A percentile compares a stretch with the other conserved stretches of the same genome.
Evolutionary conservation across 306 rosid genomes (phyloP).

Genomic region (Cucumis sativus): DNA sequence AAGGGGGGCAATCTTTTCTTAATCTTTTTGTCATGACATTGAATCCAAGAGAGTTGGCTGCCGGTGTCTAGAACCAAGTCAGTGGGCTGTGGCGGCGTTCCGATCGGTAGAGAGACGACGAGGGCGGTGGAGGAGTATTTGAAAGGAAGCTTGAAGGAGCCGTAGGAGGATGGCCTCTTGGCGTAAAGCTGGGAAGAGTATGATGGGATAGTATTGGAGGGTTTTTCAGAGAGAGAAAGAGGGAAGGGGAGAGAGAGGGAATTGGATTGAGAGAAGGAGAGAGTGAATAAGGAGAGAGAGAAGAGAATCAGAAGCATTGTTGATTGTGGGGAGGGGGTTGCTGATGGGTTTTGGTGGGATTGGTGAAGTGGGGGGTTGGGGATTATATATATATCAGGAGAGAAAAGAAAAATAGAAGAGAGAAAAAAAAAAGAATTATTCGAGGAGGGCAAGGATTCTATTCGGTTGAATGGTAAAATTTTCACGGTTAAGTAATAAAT

Average conservation of each 20-base stretch:
- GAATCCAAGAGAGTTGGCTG: slow-evolving; percentile 84
- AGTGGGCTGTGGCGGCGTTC: slow-evolving; percentile 76
- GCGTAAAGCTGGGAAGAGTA: not conserved
- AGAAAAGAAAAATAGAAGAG: too few species aligned
- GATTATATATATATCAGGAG: not conserved
- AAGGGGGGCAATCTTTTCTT: not conserved
- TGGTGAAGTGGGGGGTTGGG: not conserved
- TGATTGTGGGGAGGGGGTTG: not conserved
- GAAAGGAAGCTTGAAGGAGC: slow-evolving; percentile 35
- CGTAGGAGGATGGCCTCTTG: slow-evolving; percentile 12
- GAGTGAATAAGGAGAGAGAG: slow-evolving; percentile 31
- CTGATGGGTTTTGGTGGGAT: not conserved
- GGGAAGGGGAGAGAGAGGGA: not conserved
- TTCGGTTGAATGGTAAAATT: not conserved
- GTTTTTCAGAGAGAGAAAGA: not conserved
- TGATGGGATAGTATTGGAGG: not conserved
- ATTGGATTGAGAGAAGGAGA: not conserved
- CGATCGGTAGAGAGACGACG: slow-evolving; percentile 58
- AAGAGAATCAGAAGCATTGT: slow-evolving; percentile 29
- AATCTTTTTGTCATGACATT: slow-evolving; percentile 23
- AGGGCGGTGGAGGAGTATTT: slow-evolving; percentile 60
- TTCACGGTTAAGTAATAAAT: too few species aligned
- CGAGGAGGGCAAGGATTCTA: not conserved
- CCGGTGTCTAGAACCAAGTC: slow-evolving; percentile 82
- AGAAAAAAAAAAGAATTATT: not conserved